phyloP scores from a whole-genome alignment of 768 basidiomycete species.

The Chalciporus piperatus region DNA sequence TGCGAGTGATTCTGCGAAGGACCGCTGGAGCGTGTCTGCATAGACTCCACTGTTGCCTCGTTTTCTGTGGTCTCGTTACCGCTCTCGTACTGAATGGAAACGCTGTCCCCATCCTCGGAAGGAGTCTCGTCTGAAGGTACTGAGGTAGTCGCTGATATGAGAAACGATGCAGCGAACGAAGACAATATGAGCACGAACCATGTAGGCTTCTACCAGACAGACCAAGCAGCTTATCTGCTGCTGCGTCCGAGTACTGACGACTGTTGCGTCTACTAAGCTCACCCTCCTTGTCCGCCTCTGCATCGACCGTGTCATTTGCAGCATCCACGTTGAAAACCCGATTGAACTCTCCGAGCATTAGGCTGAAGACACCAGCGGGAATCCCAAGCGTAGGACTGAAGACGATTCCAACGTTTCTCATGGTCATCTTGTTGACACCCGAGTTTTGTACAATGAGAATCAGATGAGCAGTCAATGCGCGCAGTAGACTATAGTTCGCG shows the following conservation, averaged over 20 bases:
- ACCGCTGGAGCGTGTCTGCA: constrained; percentile 38
- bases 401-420: constrained; percentile 98
- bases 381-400: constrained; percentile 98
- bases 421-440: constrained; percentile 92
- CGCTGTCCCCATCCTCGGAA: constrained; percentile 68
- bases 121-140: constrained; percentile 56
- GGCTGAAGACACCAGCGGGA: constrained; percentile 94
- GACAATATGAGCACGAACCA: constrained; percentile 43
- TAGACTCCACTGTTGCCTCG: constrained; percentile 48
- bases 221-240: constrained; percentile 81
- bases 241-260: constrained; percentile 77
- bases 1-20: constrained; percentile 35
- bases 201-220: constrained; percentile 64
- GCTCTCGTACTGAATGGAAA: constrained; percentile 69
- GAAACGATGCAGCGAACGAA: constrained; percentile 1
- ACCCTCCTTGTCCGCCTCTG: constrained; percentile 27
- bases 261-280: constrained; percentile 71
- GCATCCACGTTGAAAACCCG: constrained; percentile 84
- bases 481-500: constrained; percentile 90
- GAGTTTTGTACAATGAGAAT: constrained; percentile 94
- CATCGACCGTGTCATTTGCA: constrained; percentile 23
- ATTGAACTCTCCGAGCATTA: constrained; percentile 93
- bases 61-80: constrained; percentile 69
- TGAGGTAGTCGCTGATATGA: constrained; percentile 14
- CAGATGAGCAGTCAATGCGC: constrained; percentile 91